Evolutionary conservation across 2,329 filamentous ascomycete genomes (phyloP).

Genomic region (Fusarium sp.): DNA sequence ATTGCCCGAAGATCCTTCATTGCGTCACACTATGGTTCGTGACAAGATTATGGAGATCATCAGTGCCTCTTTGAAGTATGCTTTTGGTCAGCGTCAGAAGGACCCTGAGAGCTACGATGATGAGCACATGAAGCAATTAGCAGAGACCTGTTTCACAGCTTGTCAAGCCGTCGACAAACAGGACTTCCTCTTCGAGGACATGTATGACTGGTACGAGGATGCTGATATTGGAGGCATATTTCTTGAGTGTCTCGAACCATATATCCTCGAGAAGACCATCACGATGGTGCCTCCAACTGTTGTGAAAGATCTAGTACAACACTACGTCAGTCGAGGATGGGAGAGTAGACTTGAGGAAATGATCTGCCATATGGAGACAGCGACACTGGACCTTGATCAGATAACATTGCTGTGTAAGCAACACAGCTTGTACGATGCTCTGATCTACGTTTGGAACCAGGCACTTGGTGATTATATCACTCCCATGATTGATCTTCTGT

Average conservation of each 20-base stretch:
- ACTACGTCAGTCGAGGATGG: slow-evolving; percentile 79
- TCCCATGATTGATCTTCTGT: slow-evolving; percentile 82
- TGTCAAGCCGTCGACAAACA: slow-evolving; percentile 79
- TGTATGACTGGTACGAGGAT: slow-evolving; percentile 90
- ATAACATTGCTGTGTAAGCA: slow-evolving; percentile 90
- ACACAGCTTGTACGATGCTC: slow-evolving; percentile 90
- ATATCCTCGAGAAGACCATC: slow-evolving; percentile 81
- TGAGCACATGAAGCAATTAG: slow-evolving; percentile 76
- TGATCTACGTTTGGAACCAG: slow-evolving; percentile 97
- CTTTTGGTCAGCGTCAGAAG: slow-evolving; percentile 73
- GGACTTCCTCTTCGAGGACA: slow-evolving; percentile 89
- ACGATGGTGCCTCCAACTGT: slow-evolving; percentile 79
- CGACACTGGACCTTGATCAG: slow-evolving; percentile 92
- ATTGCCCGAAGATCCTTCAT: slow-evolving; percentile 79
- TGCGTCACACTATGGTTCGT: slow-evolving; percentile 82
- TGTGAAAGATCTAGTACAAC: slow-evolving; percentile 83
- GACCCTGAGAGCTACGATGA: slow-evolving; percentile 57
- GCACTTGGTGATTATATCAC: slow-evolving; percentile 89
- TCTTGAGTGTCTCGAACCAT: slow-evolving; percentile 86
- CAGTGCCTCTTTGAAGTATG: slow-evolving; percentile 87
- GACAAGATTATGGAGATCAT: slow-evolving; percentile 95
- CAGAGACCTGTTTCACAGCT: slow-evolving; percentile 82
- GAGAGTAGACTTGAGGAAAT: slow-evolving; percentile 88
- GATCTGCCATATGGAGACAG: slow-evolving; percentile 89
- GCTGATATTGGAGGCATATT: slow-evolving; percentile 77